Base-by-base conservation (phyloP, 2,329 filamentous ascomycete genomes). In the Pseudogymnoascus sp. region DNA sequence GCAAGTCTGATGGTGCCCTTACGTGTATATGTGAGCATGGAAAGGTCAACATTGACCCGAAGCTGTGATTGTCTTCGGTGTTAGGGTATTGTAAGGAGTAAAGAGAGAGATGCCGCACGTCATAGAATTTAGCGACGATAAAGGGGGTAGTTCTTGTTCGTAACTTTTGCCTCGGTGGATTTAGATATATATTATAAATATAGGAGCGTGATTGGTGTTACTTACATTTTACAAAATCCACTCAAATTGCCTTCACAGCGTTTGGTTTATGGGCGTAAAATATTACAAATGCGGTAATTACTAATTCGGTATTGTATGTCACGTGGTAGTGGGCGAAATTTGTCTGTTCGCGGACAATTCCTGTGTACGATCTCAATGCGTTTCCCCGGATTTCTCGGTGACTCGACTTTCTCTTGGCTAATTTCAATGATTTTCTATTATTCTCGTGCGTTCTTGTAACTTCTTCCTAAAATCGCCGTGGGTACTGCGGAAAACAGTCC, bases 21-120 rank as follows among this genome's bases (percentile, higher is more conserved):
- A 72, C 86, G 69, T 79, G 82, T 2, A 78, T 81, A 6, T 87
- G 83, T 60, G 85, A 88, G 69, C 87, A 89, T 75, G 82, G 83
- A 43, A 89, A 89, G 74, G 82, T 82, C 2, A 87, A 84, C 69
- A 82, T 81, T 43, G 84, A 88, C 67, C 76, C 80, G 22, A 60
- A 38, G 59, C 12, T 60, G 19, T 60, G 38, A 60, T 38, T 40
- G 16, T 10, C 50, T 56, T 56, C 16, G 6, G 24, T 56, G 26
- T 56, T 11, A 12, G 8, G 28, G 50, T 22, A 12, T 33, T 35
- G 11, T 56, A 56, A 10, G 50, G 50, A 19, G 28, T 56, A 56
- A 14, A 33, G 33, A 35, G n/a, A 35, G n/a, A 22, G 4, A 16
- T 10, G 26, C 28, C 12, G 28, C n/a, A 56, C 2, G 6, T 19